phyloP scores from a whole-genome alignment of 305 asterid species.

The Fraxinus sp. region DNA sequence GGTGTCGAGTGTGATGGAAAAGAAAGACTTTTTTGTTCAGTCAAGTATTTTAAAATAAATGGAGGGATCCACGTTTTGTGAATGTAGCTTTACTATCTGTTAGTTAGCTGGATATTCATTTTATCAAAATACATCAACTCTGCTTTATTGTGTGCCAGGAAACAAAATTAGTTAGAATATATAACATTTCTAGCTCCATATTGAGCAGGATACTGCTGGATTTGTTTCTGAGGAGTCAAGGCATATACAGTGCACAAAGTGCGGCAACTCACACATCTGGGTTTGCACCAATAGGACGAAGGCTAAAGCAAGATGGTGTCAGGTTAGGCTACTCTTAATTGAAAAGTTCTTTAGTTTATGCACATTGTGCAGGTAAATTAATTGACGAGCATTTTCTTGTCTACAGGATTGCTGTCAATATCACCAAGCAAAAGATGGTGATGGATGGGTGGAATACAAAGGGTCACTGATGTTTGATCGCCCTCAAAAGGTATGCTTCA shows the following conservation, averaged over 20 bases:
- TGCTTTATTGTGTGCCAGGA: not conserved
- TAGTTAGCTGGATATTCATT: constrained; percentile 2
- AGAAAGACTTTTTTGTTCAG: not conserved
- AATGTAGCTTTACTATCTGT: constrained; percentile 2
- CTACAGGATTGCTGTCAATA: constrained; percentile 93
- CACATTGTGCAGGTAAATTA: constrained; percentile 12
- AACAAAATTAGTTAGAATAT: not conserved
- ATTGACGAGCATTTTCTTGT: constrained; percentile 26
- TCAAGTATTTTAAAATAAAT: not conserved
- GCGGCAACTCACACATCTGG: constrained; percentile 95
- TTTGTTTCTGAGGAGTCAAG: constrained; percentile 90
- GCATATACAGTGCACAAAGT: constrained; percentile 96
- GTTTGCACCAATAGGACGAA: constrained; percentile 87
- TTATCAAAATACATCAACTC: constrained; percentile 5
- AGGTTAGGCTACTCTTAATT: constrained; percentile 49
- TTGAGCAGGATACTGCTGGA: constrained; percentile 66
- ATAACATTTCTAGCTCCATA: constrained; percentile 18
- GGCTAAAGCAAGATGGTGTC: constrained; percentile 99
- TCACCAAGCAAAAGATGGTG: constrained; percentile 99
- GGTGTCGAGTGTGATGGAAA: not conserved
- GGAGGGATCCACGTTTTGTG: constrained; percentile 2
- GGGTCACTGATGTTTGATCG: constrained; percentile 81
- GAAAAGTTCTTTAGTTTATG: constrained; percentile 1
- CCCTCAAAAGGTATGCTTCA: constrained; percentile 60
- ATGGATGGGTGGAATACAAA: constrained; percentile 96